Evolutionary conservation across 768 basidiomycete species (phyloP).

Genomic region (Naganishia vishniacii): DNA sequence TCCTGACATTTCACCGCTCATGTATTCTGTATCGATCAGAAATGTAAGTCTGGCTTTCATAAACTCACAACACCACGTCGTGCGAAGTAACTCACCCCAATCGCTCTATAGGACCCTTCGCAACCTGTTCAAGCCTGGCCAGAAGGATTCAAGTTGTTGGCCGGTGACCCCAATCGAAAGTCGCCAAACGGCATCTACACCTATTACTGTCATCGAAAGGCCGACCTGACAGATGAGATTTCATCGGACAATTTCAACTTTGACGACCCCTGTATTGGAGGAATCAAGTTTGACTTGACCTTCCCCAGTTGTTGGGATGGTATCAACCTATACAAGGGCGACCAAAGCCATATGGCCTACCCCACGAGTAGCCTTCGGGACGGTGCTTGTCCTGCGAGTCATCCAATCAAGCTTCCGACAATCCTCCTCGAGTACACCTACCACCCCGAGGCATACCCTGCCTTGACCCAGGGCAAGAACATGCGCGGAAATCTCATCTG

Average conservation of each 20-base stretch:
- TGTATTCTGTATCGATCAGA: neutral
- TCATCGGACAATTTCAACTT: constrained; percentile 36
- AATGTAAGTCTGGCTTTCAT: constrained; percentile 11
- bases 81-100: too few species aligned
- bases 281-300: constrained; percentile 38
- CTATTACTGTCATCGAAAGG: constrained; percentile 9
- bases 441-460: constrained; percentile 30
- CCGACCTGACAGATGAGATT: constrained; percentile 4
- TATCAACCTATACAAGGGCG: constrained; percentile 38
- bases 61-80: too few species aligned
- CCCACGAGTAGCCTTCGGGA: constrained; percentile 21
- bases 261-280: constrained; percentile 29
- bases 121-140: constrained; percentile 31
- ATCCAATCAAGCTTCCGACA: constrained; percentile 41
- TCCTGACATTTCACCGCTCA: too few species aligned
- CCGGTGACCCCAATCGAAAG: constrained; percentile 31
- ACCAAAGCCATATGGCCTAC: constrained; percentile 38
- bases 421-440: constrained; percentile 43
- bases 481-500: constrained; percentile 37
- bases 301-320: constrained; percentile 47
- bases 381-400: constrained; percentile 34
- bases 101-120: constrained; percentile 23
- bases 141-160: constrained; percentile 35
- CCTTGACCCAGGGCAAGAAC: constrained; percentile 13
- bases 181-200: neutral